phyloP scores from a whole-genome alignment of 257 asterid species.

The Solanum ahanhuiri region DNA sequence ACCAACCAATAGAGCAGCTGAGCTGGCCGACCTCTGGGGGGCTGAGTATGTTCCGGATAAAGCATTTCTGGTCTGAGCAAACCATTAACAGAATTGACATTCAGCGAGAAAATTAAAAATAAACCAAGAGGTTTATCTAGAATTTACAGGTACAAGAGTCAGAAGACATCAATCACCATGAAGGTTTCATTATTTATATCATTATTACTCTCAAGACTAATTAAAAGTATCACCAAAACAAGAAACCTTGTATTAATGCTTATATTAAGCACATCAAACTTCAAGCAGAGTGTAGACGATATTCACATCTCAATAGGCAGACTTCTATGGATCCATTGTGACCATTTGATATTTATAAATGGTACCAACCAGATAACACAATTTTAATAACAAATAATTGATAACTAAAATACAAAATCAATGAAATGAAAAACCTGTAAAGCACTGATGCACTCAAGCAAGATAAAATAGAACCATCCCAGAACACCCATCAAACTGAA shows the following conservation, averaged over 20 bases:
- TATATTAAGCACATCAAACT: background rate
- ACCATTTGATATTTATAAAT: background rate
- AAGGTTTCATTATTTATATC: background rate
- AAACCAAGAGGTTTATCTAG: slow-evolving; percentile 1
- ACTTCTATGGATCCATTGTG: background rate
- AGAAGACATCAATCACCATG: background rate
- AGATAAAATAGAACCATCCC: background rate
- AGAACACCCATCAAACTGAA: background rate
- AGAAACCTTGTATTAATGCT: background rate
- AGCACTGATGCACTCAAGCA: background rate
- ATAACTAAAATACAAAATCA: background rate
- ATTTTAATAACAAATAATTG: background rate
- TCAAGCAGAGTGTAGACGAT: background rate
- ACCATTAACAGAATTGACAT: slow-evolving; percentile 8
- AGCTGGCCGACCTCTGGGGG: slow-evolving; percentile 98
- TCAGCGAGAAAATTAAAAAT: slow-evolving; percentile 7
- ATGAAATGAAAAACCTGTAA: background rate
- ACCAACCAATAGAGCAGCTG: slow-evolving; percentile 98
- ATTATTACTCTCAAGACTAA: background rate
- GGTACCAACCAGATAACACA: background rate
- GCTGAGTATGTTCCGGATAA: slow-evolving; percentile 98
- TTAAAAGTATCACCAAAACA: background rate
- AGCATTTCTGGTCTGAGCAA: slow-evolving; percentile 81
- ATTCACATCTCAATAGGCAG: background rate
- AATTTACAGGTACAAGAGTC: background rate